These are phyloP conservation scores for Hypsizygus marmoreus DNA, from an alignment of 768 basidiomycete genomes.

Conservation along the genomic window DNA sequence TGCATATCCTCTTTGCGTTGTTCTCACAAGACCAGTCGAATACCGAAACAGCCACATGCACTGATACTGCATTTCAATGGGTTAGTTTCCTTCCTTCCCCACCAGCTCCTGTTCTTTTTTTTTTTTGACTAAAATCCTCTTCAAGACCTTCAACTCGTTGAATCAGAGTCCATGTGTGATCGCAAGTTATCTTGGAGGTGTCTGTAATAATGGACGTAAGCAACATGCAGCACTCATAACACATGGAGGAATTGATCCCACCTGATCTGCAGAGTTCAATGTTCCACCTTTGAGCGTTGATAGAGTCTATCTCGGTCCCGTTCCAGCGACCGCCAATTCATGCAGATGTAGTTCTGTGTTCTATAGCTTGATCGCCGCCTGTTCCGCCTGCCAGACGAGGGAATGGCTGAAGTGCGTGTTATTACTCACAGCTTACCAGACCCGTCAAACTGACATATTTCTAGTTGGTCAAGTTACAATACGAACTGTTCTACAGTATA, in stretches of 20 bases:
- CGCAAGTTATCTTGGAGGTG: conserved; percentile 41
- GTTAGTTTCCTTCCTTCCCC: conserved; percentile 2
- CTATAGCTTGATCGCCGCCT: conserved; percentile 55
- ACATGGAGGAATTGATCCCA: not conserved
- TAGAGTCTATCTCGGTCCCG: conserved; percentile 41
- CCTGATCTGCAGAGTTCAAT: conserved; percentile 30
- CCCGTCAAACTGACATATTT: not conserved
- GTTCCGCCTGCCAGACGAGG: conserved; percentile 47
- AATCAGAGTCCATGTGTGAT: conserved; percentile 47
- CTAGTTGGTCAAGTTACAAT: conserved; percentile 51
- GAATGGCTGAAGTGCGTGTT: conserved; percentile 32
- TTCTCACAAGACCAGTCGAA: conserved; percentile 14
- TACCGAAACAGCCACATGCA: conserved; percentile 19
- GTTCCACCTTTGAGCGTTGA: conserved; percentile 30
- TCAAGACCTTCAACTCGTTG: conserved; percentile 40
- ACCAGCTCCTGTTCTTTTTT: not conserved
- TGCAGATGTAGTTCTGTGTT: conserved; percentile 55
- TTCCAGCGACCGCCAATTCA: conserved; percentile 29
- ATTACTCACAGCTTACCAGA: not conserved
- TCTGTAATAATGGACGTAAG: conserved; percentile 40
- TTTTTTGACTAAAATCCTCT: not conserved
- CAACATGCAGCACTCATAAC: not conserved
- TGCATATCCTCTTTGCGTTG: not conserved
- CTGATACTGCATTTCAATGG: conserved; percentile 6
- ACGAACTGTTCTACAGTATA: conserved; percentile 48